Percentiles rank a stretch among this genome's conserved stretches.
Conservation (phyloP, 1,284 basidiomycete genomes). For the Irpex sp. region DNA sequence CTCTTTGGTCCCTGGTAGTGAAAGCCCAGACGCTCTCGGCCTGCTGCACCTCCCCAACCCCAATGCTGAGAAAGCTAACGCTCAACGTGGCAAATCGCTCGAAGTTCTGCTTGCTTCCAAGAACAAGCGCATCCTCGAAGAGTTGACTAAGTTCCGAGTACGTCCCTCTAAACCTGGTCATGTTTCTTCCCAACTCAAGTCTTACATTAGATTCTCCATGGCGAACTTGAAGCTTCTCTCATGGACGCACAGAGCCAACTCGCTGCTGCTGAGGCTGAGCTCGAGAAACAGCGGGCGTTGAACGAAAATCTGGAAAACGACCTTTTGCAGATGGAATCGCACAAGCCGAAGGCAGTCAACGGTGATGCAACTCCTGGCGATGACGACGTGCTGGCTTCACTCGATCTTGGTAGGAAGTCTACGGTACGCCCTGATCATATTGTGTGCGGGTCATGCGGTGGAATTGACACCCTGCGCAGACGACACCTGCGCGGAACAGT, state of each 20-base stretch:
- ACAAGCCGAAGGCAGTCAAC: constrained; percentile 28
- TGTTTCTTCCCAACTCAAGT: constrained; percentile 1
- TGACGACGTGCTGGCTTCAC: constrained; percentile 53
- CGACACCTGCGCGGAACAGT: constrained; percentile 40
- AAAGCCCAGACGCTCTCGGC: constrained; percentile 35
- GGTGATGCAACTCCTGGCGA: constrained; percentile 15
- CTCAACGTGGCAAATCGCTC: constrained; percentile 75
- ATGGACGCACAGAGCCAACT: constrained; percentile 59
- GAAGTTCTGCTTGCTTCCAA: constrained; percentile 90
- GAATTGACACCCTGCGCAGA: constrained; percentile 32
- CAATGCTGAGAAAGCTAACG: constrained; percentile 79
- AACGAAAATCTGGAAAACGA: constrained; percentile 94
- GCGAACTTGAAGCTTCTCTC: constrained; percentile 73
- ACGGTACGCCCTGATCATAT: constrained; percentile 14
- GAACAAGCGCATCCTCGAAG: constrained; percentile 93
- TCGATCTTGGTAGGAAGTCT: constrained; percentile 69
- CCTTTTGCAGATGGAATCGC: constrained; percentile 74
- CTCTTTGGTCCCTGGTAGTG: constrained; percentile 16
- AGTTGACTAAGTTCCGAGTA: constrained; percentile 88
- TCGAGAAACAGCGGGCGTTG: constrained; percentile 73
- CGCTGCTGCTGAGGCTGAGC: constrained; percentile 56
- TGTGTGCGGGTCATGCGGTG: not conserved
- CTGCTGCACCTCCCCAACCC: constrained; percentile 75
- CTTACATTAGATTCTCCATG: constrained; percentile 67
- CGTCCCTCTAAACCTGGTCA: constrained; percentile 18